Base-by-base conservation (phyloP, 768 basidiomycete species). In the Sutorius australiensis region DNA sequence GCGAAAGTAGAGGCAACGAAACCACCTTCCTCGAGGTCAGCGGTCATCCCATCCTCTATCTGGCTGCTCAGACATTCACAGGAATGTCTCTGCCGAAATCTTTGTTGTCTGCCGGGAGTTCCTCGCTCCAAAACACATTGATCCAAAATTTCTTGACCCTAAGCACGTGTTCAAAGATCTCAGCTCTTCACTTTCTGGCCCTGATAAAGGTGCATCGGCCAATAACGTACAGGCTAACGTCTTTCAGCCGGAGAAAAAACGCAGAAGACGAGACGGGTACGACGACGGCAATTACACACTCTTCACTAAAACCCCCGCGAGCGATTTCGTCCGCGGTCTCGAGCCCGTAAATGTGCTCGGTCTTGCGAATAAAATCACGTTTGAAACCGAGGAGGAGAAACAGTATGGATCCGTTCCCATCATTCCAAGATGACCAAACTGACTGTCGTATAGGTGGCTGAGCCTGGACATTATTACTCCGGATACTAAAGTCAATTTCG, bases 61-160 rank as follows among this genome's bases (percentile, higher is more conserved):
- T 37, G 28, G 8, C 0, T 31, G 19, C 47, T 51, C 36, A 47
- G 24, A 33, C 19, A 37, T 36, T 47, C 33, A 14, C 36, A 95
- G 95, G 75, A 98, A 95, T 74, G 97, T 99, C 40, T 99, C 97
- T 40, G 97, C 97, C 12, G 97, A 99, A 73, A 99, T 99, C 67
- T 99, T 99, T 78, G 97, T 99, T 61, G 92, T 98, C 46, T 99
- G 97, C 71, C 87, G 87, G 51, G 92, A 91, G 53, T 99, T 92
- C 74, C 80, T 92, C 52, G 93, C 95, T 9, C 97, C 97, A 3
- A 93, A 91, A 70, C 80, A 87, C 61, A 95, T 99, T 62, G 97
- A 99, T 65, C 94, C 95, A 13, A 97, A 95, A 72, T 97, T 99
- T 73, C 84, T 99, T 56, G 95, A 98, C 68, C 92, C 95, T 3